Evolutionary conservation across 2,329 filamentous ascomycete species (phyloP), one percentile per base, ranked within the genome.

Genomic region (Ophiostoma novo-ulmi): DNA sequence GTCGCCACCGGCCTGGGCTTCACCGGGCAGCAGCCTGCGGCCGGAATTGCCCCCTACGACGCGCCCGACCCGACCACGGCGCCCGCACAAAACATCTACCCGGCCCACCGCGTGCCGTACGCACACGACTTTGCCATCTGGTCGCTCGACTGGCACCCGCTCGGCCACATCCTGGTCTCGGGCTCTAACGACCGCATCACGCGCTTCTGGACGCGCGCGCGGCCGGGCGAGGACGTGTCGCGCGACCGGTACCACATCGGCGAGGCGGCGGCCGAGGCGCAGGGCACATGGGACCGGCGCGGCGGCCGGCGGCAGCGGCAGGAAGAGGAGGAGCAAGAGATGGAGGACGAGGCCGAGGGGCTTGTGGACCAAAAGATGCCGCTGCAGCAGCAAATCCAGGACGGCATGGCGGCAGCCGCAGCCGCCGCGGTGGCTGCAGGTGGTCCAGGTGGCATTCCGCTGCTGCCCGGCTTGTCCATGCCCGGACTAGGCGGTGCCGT

Each of bases 101-200:
- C 95, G 1, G 93, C 93, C 3, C 94, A 98, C 82, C 91, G 89
- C 76, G 82, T 97, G 41, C 88, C 91, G 8, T 94, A 90, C 77
- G 95, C 95, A 0, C 95, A 99, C 79, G 92, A 97, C 75, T 96
- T 94, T 78, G 93, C 93, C 22, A 95, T 99, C 74, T 99, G 95
- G 95, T 97, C 94, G 22, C 86, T 99, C 68, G 94, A 97, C 81
- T 99, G 95, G 94, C 95, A 99, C 78, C 95, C 95, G 0, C 85
- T 98, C 0, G 95, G 95, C 38, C 95, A 99, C 77, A 94, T 99
- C 73, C 86, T 99, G 8, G 94, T 94, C 0, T 97, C 94, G 1
- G 95, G 95, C 14, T 97, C 94, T 13, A 98, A 99, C 79, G 95
- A 99, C 79, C 90, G 95, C 58, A 94, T 97, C 73, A 98, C 95